Evolutionary conservation across 75 land plant genomes (phyloP).

Genomic region (Pinus taeda): DNA sequence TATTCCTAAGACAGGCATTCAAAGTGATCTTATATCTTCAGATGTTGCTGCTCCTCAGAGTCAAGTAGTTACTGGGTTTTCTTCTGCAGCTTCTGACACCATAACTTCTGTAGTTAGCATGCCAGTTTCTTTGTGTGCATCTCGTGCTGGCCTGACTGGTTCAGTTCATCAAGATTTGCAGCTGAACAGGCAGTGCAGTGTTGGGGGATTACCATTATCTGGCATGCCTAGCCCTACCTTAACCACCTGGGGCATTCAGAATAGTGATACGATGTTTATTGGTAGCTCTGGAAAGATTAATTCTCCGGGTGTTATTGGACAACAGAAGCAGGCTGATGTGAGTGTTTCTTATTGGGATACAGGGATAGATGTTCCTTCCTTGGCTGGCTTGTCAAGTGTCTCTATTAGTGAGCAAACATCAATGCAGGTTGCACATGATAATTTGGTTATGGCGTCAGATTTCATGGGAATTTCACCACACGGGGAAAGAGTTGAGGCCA

Average conservation of each 20-base stretch:
- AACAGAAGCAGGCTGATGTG: background rate
- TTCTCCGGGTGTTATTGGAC: conserved; percentile 6
- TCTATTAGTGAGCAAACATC: too few relatives aligned
- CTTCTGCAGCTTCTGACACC: background rate
- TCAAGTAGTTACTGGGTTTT: background rate
- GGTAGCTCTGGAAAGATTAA: background rate
- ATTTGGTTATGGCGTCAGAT: too few relatives aligned
- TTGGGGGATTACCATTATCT: background rate
- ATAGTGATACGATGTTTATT: background rate
- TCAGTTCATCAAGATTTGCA: background rate
- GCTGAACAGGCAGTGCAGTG: background rate
- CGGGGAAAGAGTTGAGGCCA: background rate
- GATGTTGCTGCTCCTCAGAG: background rate
- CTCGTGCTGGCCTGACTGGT: background rate
- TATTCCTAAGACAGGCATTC: too few relatives aligned
- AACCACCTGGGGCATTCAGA: background rate
- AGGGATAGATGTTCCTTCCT: too few relatives aligned
- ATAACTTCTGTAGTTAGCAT: background rate
- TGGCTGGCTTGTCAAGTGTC: too few relatives aligned
- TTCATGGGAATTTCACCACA: too few relatives aligned
- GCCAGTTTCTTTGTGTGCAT: background rate
- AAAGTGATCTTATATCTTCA: too few relatives aligned
- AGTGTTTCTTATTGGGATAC: too few relatives aligned
- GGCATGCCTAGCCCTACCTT: background rate
- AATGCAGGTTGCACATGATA: too few relatives aligned